Conservation (phyloP, 495 filamentous ascomycete species). For the Neurospora tetraspora region DNA sequence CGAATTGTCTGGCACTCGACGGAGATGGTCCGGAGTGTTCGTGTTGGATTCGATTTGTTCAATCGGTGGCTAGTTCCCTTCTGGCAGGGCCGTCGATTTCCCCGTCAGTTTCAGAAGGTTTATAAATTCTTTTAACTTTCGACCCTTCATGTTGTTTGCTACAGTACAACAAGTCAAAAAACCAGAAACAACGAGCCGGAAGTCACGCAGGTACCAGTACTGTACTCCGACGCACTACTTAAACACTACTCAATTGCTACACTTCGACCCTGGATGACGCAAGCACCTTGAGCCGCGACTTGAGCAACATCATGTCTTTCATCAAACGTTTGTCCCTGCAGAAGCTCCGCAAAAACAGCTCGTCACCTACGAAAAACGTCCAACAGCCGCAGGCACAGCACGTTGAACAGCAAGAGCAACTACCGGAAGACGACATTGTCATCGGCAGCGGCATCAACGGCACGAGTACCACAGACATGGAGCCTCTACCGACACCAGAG, state of each 20-base stretch:
- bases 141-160: not conserved
- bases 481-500: slow-evolving; percentile 3
- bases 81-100: not conserved
- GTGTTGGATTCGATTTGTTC: not conserved
- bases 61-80: not conserved
- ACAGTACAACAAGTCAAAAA: not conserved
- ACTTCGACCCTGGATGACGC: not conserved
- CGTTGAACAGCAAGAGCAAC: not conserved
- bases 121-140: not conserved
- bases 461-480: not conserved
- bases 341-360: slow-evolving; percentile 1
- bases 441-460: not conserved
- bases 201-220: not conserved
- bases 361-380: not conserved
- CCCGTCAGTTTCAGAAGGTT: not conserved
- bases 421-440: not conserved
- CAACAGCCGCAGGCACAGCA: not conserved
- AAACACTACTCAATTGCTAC: not conserved
- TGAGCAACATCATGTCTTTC: slow-evolving; percentile 8
- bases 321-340: slow-evolving; percentile 15
- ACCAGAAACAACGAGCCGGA: not conserved
- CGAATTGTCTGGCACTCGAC: not conserved
- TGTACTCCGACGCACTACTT: not conserved
- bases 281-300: not conserved
- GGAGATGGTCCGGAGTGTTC: not conserved